Evolutionary conservation across 2,329 filamentous ascomycete genomes (phyloP).

Genomic region (Aciculosporium take): DNA sequence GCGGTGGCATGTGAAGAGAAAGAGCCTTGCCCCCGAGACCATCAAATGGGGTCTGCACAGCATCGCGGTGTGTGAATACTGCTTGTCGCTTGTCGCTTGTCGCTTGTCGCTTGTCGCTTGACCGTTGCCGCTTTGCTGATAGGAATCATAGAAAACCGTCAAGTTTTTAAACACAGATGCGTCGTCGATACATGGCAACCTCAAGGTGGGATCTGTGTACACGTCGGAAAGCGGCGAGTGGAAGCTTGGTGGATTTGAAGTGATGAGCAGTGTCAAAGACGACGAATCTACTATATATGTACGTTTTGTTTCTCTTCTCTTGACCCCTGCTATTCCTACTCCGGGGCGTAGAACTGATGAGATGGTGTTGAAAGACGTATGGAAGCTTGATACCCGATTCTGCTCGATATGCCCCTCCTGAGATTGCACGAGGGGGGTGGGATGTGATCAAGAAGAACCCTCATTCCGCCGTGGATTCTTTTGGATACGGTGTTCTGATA

Average conservation of each 20-base stretch:
- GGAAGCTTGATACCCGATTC: slow-evolving; percentile 80
- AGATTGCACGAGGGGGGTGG: slow-evolving; percentile 80
- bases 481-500: slow-evolving; percentile 69
- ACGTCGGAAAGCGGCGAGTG: slow-evolving; percentile 94
- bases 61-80: slow-evolving; percentile 47
- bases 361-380: slow-evolving; percentile 45
- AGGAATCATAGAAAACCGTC: slow-evolving; percentile 54
- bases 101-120: too few relatives aligned
- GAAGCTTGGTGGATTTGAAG: slow-evolving; percentile 89
- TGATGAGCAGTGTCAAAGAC: slow-evolving; percentile 88
- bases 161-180: slow-evolving; percentile 96
- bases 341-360: slow-evolving; percentile 2
- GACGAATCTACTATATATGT: slow-evolving; percentile 88
- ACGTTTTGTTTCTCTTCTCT: slow-evolving; percentile 6
- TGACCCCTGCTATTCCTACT: neutral
- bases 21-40: slow-evolving; percentile 78
- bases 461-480: slow-evolving; percentile 71
- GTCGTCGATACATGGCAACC: slow-evolving; percentile 74
- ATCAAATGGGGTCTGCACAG: slow-evolving; percentile 91
- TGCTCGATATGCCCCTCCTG: slow-evolving; percentile 71
- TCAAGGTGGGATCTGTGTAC: slow-evolving; percentile 77
- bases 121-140: slow-evolving; percentile 11
- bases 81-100: too few relatives aligned
- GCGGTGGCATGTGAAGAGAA: slow-evolving; percentile 78
- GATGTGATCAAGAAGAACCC: slow-evolving; percentile 75